Conservation (phyloP, 257 asterid species). For the Ocimum tenuiflorum region DNA sequence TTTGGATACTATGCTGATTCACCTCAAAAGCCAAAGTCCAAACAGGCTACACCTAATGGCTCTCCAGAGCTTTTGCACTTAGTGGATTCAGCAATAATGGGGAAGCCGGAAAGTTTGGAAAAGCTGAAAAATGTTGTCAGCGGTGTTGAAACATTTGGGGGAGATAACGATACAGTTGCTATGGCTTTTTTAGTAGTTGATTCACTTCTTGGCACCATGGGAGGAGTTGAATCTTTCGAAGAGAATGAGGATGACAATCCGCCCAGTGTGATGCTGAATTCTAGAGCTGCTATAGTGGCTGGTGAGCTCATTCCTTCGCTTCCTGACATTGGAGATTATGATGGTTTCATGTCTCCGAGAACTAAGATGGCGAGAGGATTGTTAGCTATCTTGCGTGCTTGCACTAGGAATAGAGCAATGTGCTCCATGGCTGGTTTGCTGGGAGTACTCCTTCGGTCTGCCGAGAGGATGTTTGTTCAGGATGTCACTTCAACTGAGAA, state of each 20-base stretch:
- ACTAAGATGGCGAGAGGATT: conserved; percentile 94
- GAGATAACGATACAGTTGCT: conserved; percentile 60
- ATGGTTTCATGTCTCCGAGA: conserved; percentile 86
- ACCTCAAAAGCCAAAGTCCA: conserved; percentile 58
- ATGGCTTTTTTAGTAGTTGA: conserved; percentile 79
- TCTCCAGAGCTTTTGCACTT: conserved; percentile 97
- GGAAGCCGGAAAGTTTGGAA: conserved; percentile 85
- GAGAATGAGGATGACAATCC: conserved; percentile 88
- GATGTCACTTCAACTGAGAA: conserved; percentile 44
- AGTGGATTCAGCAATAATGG: conserved; percentile 99
- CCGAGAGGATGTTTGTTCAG: conserved; percentile 63
- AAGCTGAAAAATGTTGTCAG: conserved; percentile 76
- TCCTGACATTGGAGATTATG: conserved; percentile 72
- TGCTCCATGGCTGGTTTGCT: conserved; percentile 86
- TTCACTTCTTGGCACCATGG: conserved; percentile 98
- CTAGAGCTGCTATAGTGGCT: conserved; percentile 97
- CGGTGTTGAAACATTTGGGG: conserved; percentile 79
- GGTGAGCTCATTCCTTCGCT: conserved; percentile 96
- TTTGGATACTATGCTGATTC: conserved; percentile 50
- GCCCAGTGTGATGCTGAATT: conserved; percentile 97
- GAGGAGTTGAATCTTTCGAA: conserved; percentile 98
- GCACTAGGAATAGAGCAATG: conserved; percentile 94
- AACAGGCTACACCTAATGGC: conserved; percentile 57
- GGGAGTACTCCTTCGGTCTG: conserved; percentile 66
- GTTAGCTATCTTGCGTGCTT: conserved; percentile 93